Evolutionary conservation across 306 rosid species (phyloP).

Genomic region (Vigna mungo): DNA sequence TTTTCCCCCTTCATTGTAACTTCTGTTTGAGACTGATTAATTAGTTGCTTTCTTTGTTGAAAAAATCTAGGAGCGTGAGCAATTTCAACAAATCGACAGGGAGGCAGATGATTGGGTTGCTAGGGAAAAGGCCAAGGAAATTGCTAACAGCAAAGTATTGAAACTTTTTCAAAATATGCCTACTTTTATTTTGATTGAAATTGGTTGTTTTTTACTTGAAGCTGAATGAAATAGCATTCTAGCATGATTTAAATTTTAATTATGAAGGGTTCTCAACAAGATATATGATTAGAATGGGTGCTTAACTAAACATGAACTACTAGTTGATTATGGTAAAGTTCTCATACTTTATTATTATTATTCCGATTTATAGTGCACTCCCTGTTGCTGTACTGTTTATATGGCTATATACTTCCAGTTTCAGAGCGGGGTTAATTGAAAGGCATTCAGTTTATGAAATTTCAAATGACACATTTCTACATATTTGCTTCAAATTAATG

Average conservation of each 20-base stretch:
- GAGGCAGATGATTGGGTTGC: constrained; percentile 97
- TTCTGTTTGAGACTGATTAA: constrained; percentile 1
- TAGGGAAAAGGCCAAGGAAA: constrained; percentile 83
- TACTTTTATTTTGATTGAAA: constrained; percentile 1
- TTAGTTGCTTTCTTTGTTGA: constrained; percentile 24
- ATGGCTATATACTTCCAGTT: too few relatives aligned
- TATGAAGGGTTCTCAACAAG: not conserved
- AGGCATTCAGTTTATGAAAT: constrained; percentile 20
- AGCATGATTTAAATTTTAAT: constrained; percentile 9
- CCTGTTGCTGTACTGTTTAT: too few relatives aligned
- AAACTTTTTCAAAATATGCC: not conserved
- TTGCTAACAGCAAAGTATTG: constrained; percentile 79
- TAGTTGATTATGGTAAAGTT: too few relatives aligned
- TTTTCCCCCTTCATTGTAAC: not conserved
- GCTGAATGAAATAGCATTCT: constrained; percentile 6
- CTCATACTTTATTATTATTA: too few relatives aligned
- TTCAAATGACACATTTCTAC: not conserved
- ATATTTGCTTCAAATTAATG: constrained; percentile 12
- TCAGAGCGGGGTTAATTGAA: too few relatives aligned
- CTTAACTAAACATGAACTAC: constrained; percentile 12
- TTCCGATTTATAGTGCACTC: too few relatives aligned
- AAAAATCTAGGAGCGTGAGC: constrained; percentile 60
- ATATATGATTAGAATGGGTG: constrained; percentile 12
- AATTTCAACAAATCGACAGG: constrained; percentile 65
- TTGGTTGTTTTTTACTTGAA: constrained; percentile 2